These are phyloP conservation scores for Aureobasidium lini DNA, from an alignment of 2,329 filamentous ascomycete genomes.

Conservation along the genomic window DNA sequence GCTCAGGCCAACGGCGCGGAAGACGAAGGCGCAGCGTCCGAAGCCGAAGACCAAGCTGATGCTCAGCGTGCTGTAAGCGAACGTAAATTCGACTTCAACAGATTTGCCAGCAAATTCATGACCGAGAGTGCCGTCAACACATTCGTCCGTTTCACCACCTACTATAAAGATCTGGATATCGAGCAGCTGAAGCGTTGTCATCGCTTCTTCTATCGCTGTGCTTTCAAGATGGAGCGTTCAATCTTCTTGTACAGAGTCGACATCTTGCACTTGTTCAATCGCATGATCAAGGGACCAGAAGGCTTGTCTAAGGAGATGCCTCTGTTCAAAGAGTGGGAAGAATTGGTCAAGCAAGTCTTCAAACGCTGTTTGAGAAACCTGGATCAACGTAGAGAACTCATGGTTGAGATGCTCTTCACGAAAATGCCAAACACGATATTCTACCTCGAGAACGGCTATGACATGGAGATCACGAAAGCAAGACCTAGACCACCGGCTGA, in stretches of 20 bases:
- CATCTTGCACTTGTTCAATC: slow-evolving; percentile 79
- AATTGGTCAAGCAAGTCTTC: slow-evolving; percentile 76
- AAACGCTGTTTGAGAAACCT: slow-evolving; percentile 77
- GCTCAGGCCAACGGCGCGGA: slow-evolving; percentile 29
- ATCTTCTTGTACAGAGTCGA: slow-evolving; percentile 86
- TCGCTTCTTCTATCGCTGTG: slow-evolving; percentile 86
- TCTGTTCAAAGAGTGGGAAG: slow-evolving; percentile 85
- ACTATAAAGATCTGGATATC: slow-evolving; percentile 70
- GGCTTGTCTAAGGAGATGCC: slow-evolving; percentile 56
- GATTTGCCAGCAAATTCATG: slow-evolving; percentile 73
- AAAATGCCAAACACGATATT: slow-evolving; percentile 77
- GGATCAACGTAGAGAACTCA: slow-evolving; percentile 66
- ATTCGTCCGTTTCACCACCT: slow-evolving; percentile 71
- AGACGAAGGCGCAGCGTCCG: slow-evolving; percentile 48
- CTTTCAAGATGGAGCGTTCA: slow-evolving; percentile 89
- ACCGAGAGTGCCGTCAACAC: slow-evolving; percentile 83
- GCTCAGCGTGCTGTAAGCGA: slow-evolving; percentile 68
- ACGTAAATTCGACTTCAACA: slow-evolving; percentile 86
- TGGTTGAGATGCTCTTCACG: slow-evolving; percentile 90
- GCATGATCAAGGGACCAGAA: slow-evolving; percentile 84
- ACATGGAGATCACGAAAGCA: slow-evolving; percentile 64
- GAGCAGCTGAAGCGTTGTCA: slow-evolving; percentile 85
- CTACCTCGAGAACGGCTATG: slow-evolving; percentile 85
- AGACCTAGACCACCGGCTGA: slow-evolving; percentile 67
- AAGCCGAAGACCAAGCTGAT: slow-evolving; percentile 61